Base-by-base conservation (phyloP, 2,329 filamentous ascomycete species). In the Emydomyces testavorans region DNA sequence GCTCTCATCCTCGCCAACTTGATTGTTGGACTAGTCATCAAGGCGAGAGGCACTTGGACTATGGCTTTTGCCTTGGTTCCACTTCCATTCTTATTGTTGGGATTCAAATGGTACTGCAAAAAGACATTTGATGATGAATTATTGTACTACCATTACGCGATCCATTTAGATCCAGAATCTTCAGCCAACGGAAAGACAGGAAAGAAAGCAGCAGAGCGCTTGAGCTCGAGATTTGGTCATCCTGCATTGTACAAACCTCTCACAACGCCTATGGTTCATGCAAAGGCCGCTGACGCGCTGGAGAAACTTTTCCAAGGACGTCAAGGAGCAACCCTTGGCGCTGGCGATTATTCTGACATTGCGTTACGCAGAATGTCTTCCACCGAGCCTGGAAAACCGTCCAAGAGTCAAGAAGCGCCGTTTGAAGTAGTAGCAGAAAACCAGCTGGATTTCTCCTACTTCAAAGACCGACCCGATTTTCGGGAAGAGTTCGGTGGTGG, bases 181-280 rank as follows among this genome's bases (percentile, higher is more conserved):
- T 53, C 67, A 8, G 64, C 57, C 15, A 55, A 57, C 4, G 57
- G 56, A 7, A 67, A 65, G 34, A 56, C 49, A 55, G 66, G 54
- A 52, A 71, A 60, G 54, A 70, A 66, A 52, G 58, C 62, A 4
- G 62, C 78, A 75, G 58, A 81, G 67, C 61, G 88, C 83, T 64
- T 83, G 77, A 58, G 76, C 88, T 48, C 83, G 77, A 51, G 80
- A 21, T 98, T 95, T 61, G 89, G 88, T 1, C 87, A 98, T 62
- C 92, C 90, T 1, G 88, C 85, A 3, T 74, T 96, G 13, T 94
- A 92, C 71, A 85, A 84, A 64, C 83, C 85, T 2, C 74, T 96
- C 16, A 89, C 90, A 57, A 94, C 88, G 0, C 90, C 90, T 2
- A 95, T 96, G 89, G 90, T 96, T 2, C 83, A 93, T 58, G 83